Evolutionary conservation across 257 asterid genomes (phyloP).

Genomic region (Rubia yunnanensis): DNA sequence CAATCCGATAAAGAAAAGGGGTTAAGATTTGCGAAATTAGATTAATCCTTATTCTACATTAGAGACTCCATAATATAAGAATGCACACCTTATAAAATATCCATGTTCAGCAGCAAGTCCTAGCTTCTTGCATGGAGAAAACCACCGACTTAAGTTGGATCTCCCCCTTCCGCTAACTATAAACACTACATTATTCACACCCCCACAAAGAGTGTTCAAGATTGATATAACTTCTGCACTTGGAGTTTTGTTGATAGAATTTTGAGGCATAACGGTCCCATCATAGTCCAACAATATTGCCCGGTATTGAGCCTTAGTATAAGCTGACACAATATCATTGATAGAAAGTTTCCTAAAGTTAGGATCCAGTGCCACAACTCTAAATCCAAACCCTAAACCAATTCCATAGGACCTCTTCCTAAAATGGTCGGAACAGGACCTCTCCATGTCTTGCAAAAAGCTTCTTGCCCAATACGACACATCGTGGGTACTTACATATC

Average conservation of each 20-base stretch:
- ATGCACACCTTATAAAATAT: conserved; percentile 56
- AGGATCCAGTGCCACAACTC: conserved; percentile 76
- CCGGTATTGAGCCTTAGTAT: conserved; percentile 49
- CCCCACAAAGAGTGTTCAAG: conserved; percentile 55
- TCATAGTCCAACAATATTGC: conserved; percentile 82
- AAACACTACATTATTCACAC: conserved; percentile 44
- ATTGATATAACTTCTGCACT: conserved; percentile 51
- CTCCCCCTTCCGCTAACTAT: conserved; percentile 84
- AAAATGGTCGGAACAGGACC: conserved; percentile 72
- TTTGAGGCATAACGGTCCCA: conserved; percentile 78
- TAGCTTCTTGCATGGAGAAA: conserved; percentile 57
- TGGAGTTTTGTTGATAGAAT: conserved; percentile 56
- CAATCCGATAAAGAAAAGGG: conserved; percentile 5
- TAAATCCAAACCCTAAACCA: conserved; percentile 77
- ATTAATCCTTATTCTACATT: background rate
- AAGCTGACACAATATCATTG: conserved; percentile 61
- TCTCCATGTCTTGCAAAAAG: conserved; percentile 84
- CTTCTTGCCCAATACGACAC: conserved; percentile 81
- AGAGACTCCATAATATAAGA: background rate
- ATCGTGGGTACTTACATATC: conserved; percentile 63
- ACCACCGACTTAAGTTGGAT: conserved; percentile 62
- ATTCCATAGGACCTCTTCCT: conserved; percentile 71
- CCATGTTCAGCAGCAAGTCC: conserved; percentile 94
- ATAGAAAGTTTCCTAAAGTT: conserved; percentile 59
- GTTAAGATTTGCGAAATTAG: background rate